Conservation (phyloP, 2,329 filamentous ascomycete species). For the Talaromyces verruculosus region DNA sequence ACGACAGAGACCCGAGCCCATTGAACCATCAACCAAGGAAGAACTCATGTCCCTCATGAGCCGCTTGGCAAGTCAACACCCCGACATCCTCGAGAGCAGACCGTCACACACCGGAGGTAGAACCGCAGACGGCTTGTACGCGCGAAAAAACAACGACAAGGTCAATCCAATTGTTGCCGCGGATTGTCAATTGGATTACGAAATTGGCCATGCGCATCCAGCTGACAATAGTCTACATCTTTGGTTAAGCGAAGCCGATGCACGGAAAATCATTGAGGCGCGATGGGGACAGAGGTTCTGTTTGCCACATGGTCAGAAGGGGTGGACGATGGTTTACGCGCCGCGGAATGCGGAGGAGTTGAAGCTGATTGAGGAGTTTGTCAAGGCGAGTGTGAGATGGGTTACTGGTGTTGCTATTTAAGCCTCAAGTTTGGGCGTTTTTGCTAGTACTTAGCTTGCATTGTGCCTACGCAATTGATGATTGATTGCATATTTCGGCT, state of each 20-base stretch:
- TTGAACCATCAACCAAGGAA: constrained; percentile 8
- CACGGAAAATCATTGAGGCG: constrained; percentile 18
- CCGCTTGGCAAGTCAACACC: constrained; percentile 6
- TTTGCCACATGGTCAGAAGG: constrained; percentile 6
- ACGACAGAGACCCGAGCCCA: constrained; percentile 13
- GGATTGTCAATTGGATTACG: not conserved
- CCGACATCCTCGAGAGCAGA: constrained; percentile 11
- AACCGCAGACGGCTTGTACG: constrained; percentile 16
- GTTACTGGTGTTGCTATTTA: constrained; percentile 17
- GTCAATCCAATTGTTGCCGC: constrained; percentile 7
- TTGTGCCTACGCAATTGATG: not conserved
- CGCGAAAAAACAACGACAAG: constrained; percentile 4
- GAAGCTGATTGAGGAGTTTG: constrained; percentile 14
- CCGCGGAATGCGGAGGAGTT: constrained; percentile 15
- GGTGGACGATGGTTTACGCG: constrained; percentile 20
- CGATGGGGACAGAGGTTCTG: constrained; percentile 18
- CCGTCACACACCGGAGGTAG: constrained; percentile 12
- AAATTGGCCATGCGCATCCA: constrained; percentile 15
- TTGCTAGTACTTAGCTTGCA: not conserved
- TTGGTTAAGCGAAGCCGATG: constrained; percentile 17
- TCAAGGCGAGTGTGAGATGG: constrained; percentile 14
- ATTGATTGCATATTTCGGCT: not conserved
- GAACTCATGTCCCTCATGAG: constrained; percentile 1
- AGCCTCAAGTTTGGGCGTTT: not conserved
- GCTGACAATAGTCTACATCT: constrained; percentile 17